A percentile compares a stretch with the other conserved stretches of the same genome.
Evolutionary conservation across 345 rosid genomes (phyloP).

Genomic region (Nasturtium officinale): DNA sequence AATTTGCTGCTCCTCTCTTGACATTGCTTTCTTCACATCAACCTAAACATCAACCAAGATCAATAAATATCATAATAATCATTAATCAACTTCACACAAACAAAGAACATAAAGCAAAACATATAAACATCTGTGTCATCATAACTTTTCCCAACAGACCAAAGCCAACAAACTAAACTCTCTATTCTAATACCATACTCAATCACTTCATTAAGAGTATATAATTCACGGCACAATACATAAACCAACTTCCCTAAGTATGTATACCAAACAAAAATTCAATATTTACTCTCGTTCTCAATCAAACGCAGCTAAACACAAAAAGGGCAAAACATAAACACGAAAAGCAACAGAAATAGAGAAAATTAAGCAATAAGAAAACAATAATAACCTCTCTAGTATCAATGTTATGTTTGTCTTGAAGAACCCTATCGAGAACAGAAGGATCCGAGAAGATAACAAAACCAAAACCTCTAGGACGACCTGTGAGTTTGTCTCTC

Average conservation of each 20-base stretch:
- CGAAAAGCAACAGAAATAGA: neutral
- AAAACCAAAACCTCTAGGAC: constrained; percentile 81
- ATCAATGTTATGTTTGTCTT: constrained; percentile 67
- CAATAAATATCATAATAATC: neutral
- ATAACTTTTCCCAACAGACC: neutral
- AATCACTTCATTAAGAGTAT: neutral
- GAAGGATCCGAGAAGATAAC: constrained; percentile 77
- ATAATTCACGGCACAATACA: neutral
- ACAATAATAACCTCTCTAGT: constrained; percentile 59
- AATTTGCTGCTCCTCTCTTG: constrained; percentile 91
- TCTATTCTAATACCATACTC: neutral
- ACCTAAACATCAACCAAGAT: constrained; percentile 50
- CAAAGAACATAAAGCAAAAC: neutral
- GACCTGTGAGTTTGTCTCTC: constrained; percentile 70
- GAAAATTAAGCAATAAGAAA: neutral
- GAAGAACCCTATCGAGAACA: constrained; percentile 63
- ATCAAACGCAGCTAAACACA: neutral
- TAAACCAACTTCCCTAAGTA: neutral
- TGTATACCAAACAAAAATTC: neutral
- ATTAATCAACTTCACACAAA: neutral
- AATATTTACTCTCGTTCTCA: neutral
- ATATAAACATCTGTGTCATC: neutral
- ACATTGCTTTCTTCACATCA: constrained; percentile 89
- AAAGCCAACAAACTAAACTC: neutral
- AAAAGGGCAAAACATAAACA: neutral